These are phyloP conservation scores for Penicillium crystallinum DNA, from an alignment of 495 filamentous ascomycete species.

Conservation along the genomic window DNA sequence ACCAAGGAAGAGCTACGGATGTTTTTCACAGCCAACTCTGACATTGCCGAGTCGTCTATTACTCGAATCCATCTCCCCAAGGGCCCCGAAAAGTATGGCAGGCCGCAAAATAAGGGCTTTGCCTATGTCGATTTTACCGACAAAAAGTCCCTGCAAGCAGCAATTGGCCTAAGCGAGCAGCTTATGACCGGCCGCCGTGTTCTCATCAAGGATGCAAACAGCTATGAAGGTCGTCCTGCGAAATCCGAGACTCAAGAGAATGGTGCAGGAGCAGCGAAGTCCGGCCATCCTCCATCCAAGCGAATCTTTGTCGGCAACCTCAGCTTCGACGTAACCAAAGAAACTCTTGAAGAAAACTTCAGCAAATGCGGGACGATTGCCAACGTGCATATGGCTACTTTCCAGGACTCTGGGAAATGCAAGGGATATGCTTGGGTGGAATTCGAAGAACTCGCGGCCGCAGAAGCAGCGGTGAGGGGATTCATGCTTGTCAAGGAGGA, in stretches of 20 bases:
- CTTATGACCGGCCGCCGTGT: slow-evolving; percentile 69
- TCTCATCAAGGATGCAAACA: slow-evolving; percentile 86
- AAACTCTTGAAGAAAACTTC: slow-evolving; percentile 74
- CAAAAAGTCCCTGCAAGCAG: slow-evolving; percentile 60
- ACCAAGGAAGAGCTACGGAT: slow-evolving; percentile 65
- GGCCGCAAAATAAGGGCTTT: slow-evolving; percentile 75
- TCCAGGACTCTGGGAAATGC: slow-evolving; percentile 95
- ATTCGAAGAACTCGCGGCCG: slow-evolving; percentile 72
- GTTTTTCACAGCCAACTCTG: slow-evolving; percentile 69
- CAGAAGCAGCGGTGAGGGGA: slow-evolving; percentile 74
- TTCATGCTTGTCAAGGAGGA: slow-evolving; percentile 63
- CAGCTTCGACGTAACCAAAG: slow-evolving; percentile 76
- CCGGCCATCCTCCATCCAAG: slow-evolving; percentile 58
- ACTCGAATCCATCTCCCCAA: slow-evolving; percentile 79
- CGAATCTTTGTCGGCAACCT: slow-evolving; percentile 93
- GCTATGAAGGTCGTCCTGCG: slow-evolving; percentile 71
- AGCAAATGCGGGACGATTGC: slow-evolving; percentile 71
- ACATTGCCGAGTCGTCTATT: slow-evolving; percentile 62
- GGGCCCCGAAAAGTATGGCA: slow-evolving; percentile 40
- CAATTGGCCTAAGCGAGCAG: slow-evolving; percentile 74
- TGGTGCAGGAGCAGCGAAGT: slow-evolving; percentile 27
- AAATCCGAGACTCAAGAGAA: slow-evolving; percentile 46
- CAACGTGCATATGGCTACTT: slow-evolving; percentile 83
- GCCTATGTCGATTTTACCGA: slow-evolving; percentile 89
- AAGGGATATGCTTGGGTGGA: slow-evolving; percentile 95